Base-by-base conservation (phyloP, 108 stramenopile genomes). In the Aureococcus anophagefferens region DNA sequence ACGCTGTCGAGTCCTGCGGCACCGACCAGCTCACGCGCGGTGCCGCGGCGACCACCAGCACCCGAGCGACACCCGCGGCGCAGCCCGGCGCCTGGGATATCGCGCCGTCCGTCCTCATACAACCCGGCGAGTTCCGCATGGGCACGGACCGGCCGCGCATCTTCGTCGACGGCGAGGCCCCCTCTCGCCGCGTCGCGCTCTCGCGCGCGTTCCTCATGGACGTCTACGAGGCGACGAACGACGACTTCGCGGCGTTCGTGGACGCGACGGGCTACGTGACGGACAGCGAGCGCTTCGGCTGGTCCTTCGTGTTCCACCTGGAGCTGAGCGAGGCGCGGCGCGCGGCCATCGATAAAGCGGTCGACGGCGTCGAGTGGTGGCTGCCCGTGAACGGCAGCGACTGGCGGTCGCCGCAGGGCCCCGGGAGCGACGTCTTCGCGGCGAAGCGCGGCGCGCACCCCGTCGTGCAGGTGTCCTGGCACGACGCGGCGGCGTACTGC, bases 291-390 rank as follows among this genome's bases (percentile, higher is more conserved):
- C 67, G 40, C 4, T 81, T 74, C 46, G 83, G 83, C 11, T 82
- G 83, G 81, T 79, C 81, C 63, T 84, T 84, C 63, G 81, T 81
- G 14, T 80, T 80, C 68, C 64, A 79, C 29, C 31, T 30, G 21
- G 79, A 76, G 63, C 64, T 82, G 15, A 72, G 83, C 59, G 74
- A 76, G 0, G 80, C 84, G 9, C 71, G 80, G 18, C 77, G 84
- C 44, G 69, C 81, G 46, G 64, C 72, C n/a, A 78, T 79, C 34
- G 88, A 87, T 34, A 81, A 82, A 15, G 91, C 91, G 71, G 92
- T 92, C 17, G 88, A 87, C 67, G 93, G 88, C 45, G 62, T 79
- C 35, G 70, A 77, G 67, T 86, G 79, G 68, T 86, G 79, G 81
- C 68, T 76, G 59, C 80, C 74, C 13, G 75, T 81, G 74, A 34